Base-by-base conservation (phyloP, 208 protist genomes). In the Wallacemonas collosoma region DNA sequence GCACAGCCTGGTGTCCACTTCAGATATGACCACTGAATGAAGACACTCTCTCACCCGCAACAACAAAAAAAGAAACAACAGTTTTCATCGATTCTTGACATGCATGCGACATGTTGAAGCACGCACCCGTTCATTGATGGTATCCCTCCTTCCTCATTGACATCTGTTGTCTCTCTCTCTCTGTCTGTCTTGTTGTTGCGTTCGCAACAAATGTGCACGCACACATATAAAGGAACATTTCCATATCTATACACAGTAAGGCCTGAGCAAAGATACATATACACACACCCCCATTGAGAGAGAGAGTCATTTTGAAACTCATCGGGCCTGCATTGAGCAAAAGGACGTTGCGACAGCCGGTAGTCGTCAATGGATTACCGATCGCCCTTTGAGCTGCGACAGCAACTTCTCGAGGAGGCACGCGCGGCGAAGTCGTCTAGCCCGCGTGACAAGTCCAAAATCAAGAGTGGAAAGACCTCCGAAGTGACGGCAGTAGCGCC, bases 331-430 rank as follows among this genome's bases (percentile, higher is more conserved):
- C 26, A 26, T 26, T 26, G 26, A 26, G 26, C 26, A 26, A 26
- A 26, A 26, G 26, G 26, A 26, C 26, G 26, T 14, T 53, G 41
- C 6, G 1, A 55, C 5, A 41, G 3, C 36, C 40, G 39, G 47
- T n/a, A 4, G 14, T 35, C 45, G 54, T 26, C 36, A 40, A 93
- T 93, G 88, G 83, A 97, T 62, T 97, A 94, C 50, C 83, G 89
- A n/a, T 97, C 93, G 8, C 75, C 87, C 2, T 93, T 95, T 73
- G 93, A 97, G 82, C 72, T 97, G 71, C 83, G 87, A 26, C 82
- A 88, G 76, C 88, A 94, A 61, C 64, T 93, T 43, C 56, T 93
- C 41, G 93, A 95, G 67, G 83, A 90, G 65, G 48, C 73, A 9
- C 82, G 77, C 41, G 73, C 77, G 1, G 73, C 79, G 9, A 72